Conservation (phyloP, 1,284 basidiomycete genomes). For the Pseudozyma sp. region DNA sequence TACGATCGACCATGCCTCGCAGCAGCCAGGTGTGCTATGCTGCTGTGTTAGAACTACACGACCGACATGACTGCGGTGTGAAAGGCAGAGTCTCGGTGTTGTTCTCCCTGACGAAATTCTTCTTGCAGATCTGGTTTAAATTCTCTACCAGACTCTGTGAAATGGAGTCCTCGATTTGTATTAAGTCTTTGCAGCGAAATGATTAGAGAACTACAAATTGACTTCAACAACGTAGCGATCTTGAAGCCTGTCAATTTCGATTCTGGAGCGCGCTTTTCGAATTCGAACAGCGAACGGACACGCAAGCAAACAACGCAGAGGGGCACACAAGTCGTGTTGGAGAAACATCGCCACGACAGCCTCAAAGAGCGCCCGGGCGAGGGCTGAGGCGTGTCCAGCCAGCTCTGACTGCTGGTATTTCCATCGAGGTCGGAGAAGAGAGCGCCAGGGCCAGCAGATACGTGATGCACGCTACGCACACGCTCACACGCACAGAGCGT, state of each 20-base stretch:
- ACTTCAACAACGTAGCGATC: neutral
- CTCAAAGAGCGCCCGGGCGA: too few species aligned
- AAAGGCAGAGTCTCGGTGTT: neutral
- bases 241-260: neutral
- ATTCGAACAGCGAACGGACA: neutral
- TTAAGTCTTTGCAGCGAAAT: neutral
- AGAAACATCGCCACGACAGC: conserved; percentile 12
- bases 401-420: too few species aligned
- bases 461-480: conserved; percentile 13
- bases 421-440: neutral
- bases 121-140: neutral
- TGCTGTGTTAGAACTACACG: too few species aligned
- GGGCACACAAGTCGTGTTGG: neutral
- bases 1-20: neutral
- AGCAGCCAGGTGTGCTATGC: too few species aligned
- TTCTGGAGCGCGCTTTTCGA: conserved; percentile 8
- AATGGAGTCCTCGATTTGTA: neutral
- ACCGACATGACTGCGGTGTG: too few species aligned
- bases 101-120: conserved; percentile 7
- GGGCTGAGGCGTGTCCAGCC: too few species aligned
- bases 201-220: neutral
- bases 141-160: neutral
- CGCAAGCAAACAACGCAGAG: neutral
- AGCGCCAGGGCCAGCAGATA: conserved; percentile 16
- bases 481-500: neutral